Conservation (phyloP, 139 green algal genomes). For the Micractinium conductrix region DNA sequence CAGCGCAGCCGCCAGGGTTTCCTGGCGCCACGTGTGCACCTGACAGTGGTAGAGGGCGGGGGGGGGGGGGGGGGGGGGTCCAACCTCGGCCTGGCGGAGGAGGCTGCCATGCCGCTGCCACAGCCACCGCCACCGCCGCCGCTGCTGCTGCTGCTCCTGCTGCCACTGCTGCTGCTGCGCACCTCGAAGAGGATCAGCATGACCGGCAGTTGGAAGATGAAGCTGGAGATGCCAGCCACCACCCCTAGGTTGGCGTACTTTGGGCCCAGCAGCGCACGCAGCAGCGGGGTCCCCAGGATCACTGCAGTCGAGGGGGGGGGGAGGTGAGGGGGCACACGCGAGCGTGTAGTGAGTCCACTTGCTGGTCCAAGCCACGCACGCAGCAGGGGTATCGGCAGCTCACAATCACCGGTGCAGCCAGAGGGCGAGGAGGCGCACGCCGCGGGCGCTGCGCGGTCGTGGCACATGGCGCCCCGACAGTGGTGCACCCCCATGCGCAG, state of each 20-base stretch:
- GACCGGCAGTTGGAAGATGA: constrained; percentile 55
- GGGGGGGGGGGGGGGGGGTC: no score
- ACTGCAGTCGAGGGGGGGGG: neutral
- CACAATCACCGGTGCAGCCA: no score
- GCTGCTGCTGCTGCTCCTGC: neutral
- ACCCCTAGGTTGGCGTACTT: constrained; percentile 38
- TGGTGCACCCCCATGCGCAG: no score
- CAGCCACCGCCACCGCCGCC: neutral
- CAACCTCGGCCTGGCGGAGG: no score
- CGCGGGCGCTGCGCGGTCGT: no score
- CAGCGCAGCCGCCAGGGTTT: neutral
- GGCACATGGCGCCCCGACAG: no score
- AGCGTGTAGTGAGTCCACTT: neutral
- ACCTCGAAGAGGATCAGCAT: constrained; percentile 56
- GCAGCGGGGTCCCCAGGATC: constrained; percentile 45
- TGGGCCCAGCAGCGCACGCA: constrained; percentile 37
- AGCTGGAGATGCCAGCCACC: constrained; percentile 48
- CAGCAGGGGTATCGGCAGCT: no score
- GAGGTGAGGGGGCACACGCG: neutral
- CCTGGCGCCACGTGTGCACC: constrained; percentile 23
- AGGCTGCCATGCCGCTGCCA: neutral
- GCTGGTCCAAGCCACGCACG: no score
- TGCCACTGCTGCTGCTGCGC: neutral
- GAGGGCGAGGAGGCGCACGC: no score
- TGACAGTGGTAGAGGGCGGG: no score